These are phyloP conservation scores for Thuja plicata DNA, from an alignment of 83 land plant genomes.

Conservation along the genomic window DNA sequence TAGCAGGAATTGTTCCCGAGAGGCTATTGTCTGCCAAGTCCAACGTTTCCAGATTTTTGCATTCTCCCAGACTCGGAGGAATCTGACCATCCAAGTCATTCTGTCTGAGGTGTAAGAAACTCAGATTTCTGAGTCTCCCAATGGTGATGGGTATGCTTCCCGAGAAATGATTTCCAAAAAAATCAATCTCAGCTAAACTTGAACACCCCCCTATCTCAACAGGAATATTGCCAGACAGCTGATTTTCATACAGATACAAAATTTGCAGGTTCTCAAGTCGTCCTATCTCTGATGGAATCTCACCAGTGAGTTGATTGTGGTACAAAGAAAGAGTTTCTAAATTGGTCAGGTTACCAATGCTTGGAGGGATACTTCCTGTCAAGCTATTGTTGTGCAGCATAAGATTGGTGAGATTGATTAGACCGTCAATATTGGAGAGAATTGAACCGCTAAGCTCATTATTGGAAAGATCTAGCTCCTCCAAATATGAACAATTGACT, in stretches of 20 bases:
- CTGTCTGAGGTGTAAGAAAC: constrained; percentile 57
- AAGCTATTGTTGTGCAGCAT: constrained; percentile 73
- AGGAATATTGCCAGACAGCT: constrained; percentile 69
- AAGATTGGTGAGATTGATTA: constrained; percentile 50
- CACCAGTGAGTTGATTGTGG: constrained; percentile 58
- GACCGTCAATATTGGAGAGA: constrained; percentile 43
- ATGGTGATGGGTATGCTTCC: constrained; percentile 58
- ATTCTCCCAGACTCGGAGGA: constrained; percentile 55
- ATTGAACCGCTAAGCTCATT: constrained; percentile 53
- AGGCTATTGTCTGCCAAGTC: constrained; percentile 69
- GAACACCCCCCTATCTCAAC: constrained; percentile 59
- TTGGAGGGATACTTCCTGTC: constrained; percentile 52
- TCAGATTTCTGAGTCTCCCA: constrained; percentile 50
- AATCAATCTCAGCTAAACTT: constrained; percentile 56
- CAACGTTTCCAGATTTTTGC: constrained; percentile 34
- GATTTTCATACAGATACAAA: constrained; percentile 55
- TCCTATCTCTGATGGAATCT: constrained; percentile 58
- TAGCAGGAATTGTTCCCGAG: constrained; percentile 47
- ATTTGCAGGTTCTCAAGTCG: constrained; percentile 43
- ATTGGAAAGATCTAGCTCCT: constrained; percentile 62
- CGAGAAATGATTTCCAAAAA: constrained; percentile 53
- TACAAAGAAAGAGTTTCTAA: constrained; percentile 49
- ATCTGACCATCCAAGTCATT: constrained; percentile 56
- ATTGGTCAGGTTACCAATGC: constrained; percentile 44
- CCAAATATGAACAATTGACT: constrained; percentile 33